Conservation (phyloP, 2,329 filamentous ascomycete genomes). For the Alternaria triticimaculans region DNA sequence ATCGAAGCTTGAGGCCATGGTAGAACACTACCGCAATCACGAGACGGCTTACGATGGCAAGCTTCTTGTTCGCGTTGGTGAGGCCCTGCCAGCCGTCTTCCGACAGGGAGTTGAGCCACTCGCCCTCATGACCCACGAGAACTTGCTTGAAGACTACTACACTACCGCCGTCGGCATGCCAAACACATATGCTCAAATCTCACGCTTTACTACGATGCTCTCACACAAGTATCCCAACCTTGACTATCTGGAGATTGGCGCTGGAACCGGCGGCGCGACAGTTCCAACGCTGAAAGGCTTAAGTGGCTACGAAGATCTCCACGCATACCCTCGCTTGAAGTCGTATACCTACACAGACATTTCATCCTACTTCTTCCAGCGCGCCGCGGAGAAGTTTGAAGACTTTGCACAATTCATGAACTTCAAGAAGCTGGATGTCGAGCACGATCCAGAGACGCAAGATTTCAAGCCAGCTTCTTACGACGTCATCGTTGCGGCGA, state of each 20-base stretch:
- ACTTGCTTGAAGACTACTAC: conserved; percentile 21
- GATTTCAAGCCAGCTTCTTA: conserved; percentile 25
- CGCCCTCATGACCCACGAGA: conserved; percentile 21
- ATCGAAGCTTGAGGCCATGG: conserved; percentile 5
- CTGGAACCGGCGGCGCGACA: conserved; percentile 23
- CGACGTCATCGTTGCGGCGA: conserved; percentile 42
- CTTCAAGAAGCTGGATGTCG: conserved; percentile 29
- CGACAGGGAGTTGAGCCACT: conserved; percentile 22
- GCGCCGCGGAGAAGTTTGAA: conserved; percentile 19
- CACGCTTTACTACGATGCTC: conserved; percentile 14
- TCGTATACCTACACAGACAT: conserved; percentile 30
- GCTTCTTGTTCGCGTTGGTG: conserved; percentile 18
- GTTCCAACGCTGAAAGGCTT: conserved; percentile 17
- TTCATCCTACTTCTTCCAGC: conserved; percentile 24
- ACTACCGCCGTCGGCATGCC: conserved; percentile 22
- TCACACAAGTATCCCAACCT: conserved; percentile 23
- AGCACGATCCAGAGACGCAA: conserved; percentile 25
- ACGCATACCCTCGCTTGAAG: conserved; percentile 13
- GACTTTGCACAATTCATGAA: conserved; percentile 18
- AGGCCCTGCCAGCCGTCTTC: conserved; percentile 17
- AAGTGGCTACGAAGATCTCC: conserved; percentile 1
- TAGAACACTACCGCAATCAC: conserved; percentile 15
- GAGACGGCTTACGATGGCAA: conserved; percentile 19
- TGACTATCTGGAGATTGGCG: conserved; percentile 24
- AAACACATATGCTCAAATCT: conserved; percentile 23